Evolutionary conservation across 139 green algal species (phyloP).

Genomic region (Mychonastes homosphaera): DNA sequence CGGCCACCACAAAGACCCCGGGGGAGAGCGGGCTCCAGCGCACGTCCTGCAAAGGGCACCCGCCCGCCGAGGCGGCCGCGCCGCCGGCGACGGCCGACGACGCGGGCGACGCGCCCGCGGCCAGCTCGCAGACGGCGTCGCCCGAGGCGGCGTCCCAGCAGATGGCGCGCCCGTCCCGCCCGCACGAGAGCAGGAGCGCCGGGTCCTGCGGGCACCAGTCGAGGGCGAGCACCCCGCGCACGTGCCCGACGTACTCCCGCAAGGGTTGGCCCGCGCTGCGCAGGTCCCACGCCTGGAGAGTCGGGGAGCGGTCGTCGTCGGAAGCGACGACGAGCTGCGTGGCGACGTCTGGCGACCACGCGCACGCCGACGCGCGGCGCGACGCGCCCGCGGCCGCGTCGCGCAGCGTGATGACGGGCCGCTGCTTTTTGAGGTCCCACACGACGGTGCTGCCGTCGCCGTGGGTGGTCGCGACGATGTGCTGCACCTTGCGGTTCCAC

Average conservation of each 20-base stretch:
- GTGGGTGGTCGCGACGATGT: slow-evolving; percentile 81
- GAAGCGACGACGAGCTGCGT: slow-evolving; percentile 92
- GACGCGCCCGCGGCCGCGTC: slow-evolving; percentile 50
- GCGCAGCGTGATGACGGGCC: slow-evolving; percentile 78
- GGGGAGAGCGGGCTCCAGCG: slow-evolving; percentile 63
- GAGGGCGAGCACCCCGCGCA: slow-evolving; percentile 75
- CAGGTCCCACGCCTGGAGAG: slow-evolving; percentile 91
- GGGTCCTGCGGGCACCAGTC: slow-evolving; percentile 85
- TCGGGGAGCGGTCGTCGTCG: slow-evolving; percentile 82
- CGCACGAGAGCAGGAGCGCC: slow-evolving; percentile 73
- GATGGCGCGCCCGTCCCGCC: slow-evolving; percentile 89
- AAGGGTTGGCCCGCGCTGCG: slow-evolving; percentile 79
- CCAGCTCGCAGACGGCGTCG: slow-evolving; percentile 53
- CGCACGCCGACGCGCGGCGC: slow-evolving; percentile 52
- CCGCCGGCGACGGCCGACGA: neutral
- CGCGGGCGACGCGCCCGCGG: slow-evolving; percentile 11
- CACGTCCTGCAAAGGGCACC: neutral
- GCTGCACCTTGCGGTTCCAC: slow-evolving; percentile 94
- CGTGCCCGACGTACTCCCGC: slow-evolving; percentile 78
- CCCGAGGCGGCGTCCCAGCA: slow-evolving; percentile 77
- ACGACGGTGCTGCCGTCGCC: slow-evolving; percentile 56
- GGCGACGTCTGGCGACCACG: slow-evolving; percentile 88
- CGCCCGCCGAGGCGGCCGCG: neutral
- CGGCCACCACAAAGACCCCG: slow-evolving; percentile 57
- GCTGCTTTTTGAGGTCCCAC: slow-evolving; percentile 91